These are phyloP conservation scores for Coffea canephora DNA, from an alignment of 257 asterid species.

Conservation along the genomic window DNA sequence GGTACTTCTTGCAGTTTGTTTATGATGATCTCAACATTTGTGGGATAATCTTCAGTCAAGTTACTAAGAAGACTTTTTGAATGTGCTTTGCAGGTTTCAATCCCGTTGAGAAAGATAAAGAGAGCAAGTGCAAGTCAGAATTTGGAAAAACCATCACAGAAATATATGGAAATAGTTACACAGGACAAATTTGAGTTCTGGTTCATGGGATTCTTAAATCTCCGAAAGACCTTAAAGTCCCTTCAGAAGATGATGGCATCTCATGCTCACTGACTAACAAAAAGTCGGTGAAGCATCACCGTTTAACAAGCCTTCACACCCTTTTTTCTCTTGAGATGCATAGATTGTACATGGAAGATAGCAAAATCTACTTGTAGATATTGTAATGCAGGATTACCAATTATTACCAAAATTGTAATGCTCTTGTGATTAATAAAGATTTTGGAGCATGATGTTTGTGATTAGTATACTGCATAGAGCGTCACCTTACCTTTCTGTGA, in stretches of 20 bases:
- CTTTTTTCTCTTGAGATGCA: too few relatives aligned
- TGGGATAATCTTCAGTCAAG: not conserved
- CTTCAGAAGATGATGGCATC: not conserved
- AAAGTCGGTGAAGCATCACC: too few relatives aligned
- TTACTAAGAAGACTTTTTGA: not conserved
- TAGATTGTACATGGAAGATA: too few relatives aligned
- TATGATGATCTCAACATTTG: not conserved
- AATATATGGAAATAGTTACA: constrained; percentile 41
- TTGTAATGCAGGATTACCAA: too few relatives aligned
- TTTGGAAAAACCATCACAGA: constrained; percentile 35
- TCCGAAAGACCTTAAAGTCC: constrained; percentile 27
- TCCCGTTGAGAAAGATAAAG: constrained; percentile 24
- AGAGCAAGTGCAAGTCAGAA: constrained; percentile 28
- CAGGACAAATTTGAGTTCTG: constrained; percentile 48
- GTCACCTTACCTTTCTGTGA: too few relatives aligned
- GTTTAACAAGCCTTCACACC: too few relatives aligned
- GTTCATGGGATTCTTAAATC: constrained; percentile 61
- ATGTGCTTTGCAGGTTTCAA: constrained; percentile 20
- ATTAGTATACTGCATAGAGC: too few relatives aligned
- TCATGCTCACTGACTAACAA: not conserved
- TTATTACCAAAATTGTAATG: too few relatives aligned
- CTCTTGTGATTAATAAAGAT: too few relatives aligned
- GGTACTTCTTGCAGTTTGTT: constrained; percentile 13
- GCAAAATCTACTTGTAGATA: too few relatives aligned
- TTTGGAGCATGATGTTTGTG: too few relatives aligned